Evolutionary conservation across 2,329 filamentous ascomycete species (phyloP).

Genomic region (Pezicula rhizophila): DNA sequence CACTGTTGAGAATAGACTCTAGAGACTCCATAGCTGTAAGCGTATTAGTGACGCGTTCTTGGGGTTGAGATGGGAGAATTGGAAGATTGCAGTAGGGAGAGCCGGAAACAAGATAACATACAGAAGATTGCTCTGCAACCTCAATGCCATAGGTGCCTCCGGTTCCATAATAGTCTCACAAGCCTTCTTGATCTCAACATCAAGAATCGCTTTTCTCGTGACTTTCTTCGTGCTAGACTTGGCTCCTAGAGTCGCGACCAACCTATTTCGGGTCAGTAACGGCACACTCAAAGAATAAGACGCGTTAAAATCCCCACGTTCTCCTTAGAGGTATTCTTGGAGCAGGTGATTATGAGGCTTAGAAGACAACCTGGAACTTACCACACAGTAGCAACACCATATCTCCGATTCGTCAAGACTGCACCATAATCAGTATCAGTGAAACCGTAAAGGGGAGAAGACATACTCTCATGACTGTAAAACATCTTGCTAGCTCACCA

Average conservation of each 20-base stretch:
- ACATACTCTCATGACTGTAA: slow-evolving; percentile 88
- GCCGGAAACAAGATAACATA: slow-evolving; percentile 29
- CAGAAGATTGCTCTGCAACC: slow-evolving; percentile 85
- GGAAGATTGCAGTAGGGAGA: background rate
- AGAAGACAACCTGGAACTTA: slow-evolving; percentile 43
- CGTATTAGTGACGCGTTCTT: slow-evolving; percentile 11
- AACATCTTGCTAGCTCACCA: slow-evolving; percentile 57
- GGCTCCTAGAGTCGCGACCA: slow-evolving; percentile 80
- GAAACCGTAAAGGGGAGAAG: background rate
- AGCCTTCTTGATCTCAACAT: slow-evolving; percentile 80
- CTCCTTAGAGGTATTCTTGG: background rate
- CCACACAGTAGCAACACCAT: slow-evolving; percentile 95
- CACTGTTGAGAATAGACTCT: slow-evolving; percentile 85
- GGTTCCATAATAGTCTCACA: slow-evolving; percentile 84
- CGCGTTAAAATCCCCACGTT: background rate
- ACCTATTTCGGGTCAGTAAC: slow-evolving; percentile 47
- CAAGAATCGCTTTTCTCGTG: slow-evolving; percentile 78
- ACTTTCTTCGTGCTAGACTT: slow-evolving; percentile 67
- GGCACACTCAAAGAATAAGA: background rate
- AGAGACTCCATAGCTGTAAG: slow-evolving; percentile 64
- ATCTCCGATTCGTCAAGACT: slow-evolving; percentile 78
- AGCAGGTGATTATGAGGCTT: background rate
- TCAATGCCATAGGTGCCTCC: slow-evolving; percentile 80
- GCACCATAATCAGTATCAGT: slow-evolving; percentile 30
- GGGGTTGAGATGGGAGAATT: too few relatives aligned